Base-by-base conservation (phyloP, 179 eudicot genomes). In the Silene coronaria region DNA sequence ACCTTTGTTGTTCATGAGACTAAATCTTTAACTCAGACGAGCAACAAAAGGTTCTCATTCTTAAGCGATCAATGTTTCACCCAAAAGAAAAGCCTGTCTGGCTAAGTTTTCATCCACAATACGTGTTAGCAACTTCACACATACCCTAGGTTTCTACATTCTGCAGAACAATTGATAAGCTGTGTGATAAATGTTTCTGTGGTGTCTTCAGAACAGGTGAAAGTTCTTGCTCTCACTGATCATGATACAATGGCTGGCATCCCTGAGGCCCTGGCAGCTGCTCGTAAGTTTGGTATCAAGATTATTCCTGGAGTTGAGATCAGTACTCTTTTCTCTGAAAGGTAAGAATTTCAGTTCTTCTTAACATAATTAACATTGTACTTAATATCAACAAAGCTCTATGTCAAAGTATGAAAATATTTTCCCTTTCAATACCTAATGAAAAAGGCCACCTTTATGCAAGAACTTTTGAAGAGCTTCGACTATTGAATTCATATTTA, bases 191-290 rank as follows among this genome's bases (percentile, higher is more conserved):
- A 53, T 75, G 62, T 67, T 79, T 26, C 73, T 81, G 51, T 75
- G 69, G 58, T 83, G 62, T 86, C 81, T 87, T 84, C 89, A 85
- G 89, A 86, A 86, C 95, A 95, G 99, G 99, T 95, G 79, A 95
- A 95, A 85, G 97, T 90, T 74, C 96, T 95, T 79, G 87, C 99
- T 78, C 87, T 95, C 67, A 92, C 99, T 71, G 99, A 95, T 83
- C 99, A 95, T 76, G 99, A 95, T 85, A 95, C 99, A n/a, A 86
- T 95, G 90, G 78, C 93, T 79, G 99, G 99, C 76, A 87, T 95
- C 65, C 92, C 96, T 7, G 97, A 95, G 84, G 99, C 97, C 77
- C 74, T 90, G 59, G 88, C 80, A 73, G 95, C 93, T 75, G 99
- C 99, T 75, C 79, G 82, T 10, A 87, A 80, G 82, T 87, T 79